These are phyloP conservation scores for Alternaria burnsii DNA, from an alignment of 2,329 filamentous ascomycete genomes.

Conservation along the genomic window DNA sequence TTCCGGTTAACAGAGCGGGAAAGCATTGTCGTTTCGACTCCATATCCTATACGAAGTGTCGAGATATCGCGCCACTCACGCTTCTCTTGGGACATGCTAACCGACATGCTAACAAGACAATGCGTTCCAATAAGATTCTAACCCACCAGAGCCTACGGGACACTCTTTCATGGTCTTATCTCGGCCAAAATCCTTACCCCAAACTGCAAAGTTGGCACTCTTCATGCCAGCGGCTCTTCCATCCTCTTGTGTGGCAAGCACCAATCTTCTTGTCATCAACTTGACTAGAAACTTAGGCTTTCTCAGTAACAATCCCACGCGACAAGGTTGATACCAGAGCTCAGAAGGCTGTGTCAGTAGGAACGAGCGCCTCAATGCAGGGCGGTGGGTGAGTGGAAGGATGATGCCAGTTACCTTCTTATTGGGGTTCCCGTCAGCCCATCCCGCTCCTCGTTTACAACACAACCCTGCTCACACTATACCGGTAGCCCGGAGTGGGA, in stretches of 20 bases:
- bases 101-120: neutral
- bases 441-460: neutral
- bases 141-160: neutral
- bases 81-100: neutral
- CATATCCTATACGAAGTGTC: neutral
- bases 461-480: neutral
- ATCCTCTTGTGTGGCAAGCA: neutral
- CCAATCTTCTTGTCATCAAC: neutral
- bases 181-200: neutral
- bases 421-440: neutral
- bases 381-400: neutral
- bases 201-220: neutral
- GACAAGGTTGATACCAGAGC: neutral
- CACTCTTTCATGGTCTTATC: neutral
- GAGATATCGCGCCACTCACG: neutral
- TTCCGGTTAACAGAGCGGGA: neutral
- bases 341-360: neutral
- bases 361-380: neutral
- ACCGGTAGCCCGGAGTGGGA: neutral
- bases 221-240: neutral
- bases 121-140: neutral
- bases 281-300: neutral
- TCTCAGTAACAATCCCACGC: neutral
- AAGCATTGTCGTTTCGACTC: neutral
- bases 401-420: neutral